A percentile compares a stretch with the other conserved stretches of the same genome.
phyloP scores from a whole-genome alignment of 306 rosid species.

The Malus sylvestris region DNA sequence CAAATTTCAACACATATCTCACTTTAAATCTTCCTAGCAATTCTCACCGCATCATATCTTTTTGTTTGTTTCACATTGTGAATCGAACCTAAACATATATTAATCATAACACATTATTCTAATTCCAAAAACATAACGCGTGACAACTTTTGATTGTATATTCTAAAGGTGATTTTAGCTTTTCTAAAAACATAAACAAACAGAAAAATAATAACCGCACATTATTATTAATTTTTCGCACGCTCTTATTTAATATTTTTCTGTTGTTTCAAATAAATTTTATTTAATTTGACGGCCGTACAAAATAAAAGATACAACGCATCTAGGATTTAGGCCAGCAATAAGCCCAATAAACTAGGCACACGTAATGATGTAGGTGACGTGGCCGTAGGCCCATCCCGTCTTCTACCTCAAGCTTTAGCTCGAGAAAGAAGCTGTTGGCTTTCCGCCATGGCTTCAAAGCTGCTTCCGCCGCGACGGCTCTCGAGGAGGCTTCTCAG shows the following conservation, averaged over 20 bases:
- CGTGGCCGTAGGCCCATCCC: background rate
- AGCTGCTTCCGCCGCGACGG: conserved; percentile 32
- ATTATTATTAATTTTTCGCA: too few relatives aligned
- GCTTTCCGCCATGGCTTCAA: conserved; percentile 41
- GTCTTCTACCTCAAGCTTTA: background rate
- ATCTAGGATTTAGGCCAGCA: background rate
- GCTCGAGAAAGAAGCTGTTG: background rate
- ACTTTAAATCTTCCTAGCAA: background rate
- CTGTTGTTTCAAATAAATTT: too few relatives aligned
- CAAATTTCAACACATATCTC: background rate
- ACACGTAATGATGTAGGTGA: background rate
- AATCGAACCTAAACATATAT: background rate
- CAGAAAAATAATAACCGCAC: too few relatives aligned
- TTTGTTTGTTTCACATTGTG: background rate
- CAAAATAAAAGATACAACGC: too few relatives aligned
- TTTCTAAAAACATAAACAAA: too few relatives aligned
- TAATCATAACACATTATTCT: background rate
- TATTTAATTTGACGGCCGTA: too few relatives aligned
- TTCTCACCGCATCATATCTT: background rate
- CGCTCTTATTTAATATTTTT: too few relatives aligned
- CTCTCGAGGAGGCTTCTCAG: conserved; percentile 39
- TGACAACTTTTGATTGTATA: too few relatives aligned
- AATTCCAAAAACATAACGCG: too few relatives aligned
- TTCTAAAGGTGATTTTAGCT: too few relatives aligned
- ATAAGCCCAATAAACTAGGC: background rate